A percentile compares a stretch with the other conserved stretches of the same genome.
These are phyloP conservation scores for Vitis cinerea DNA, from an alignment of 164 flowering plant genomes.

Conservation along the genomic window DNA sequence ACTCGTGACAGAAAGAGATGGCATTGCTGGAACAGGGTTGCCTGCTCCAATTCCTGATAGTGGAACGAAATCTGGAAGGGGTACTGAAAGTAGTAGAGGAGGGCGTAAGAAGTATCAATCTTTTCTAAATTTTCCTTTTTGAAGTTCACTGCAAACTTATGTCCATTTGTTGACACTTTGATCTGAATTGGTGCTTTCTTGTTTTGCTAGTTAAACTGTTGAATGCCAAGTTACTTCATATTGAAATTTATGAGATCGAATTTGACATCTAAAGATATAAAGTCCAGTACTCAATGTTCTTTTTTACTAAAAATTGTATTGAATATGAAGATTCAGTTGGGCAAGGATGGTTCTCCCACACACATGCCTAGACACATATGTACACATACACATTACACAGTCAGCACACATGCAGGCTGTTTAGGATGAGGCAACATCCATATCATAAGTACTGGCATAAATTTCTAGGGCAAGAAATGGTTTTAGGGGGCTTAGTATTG, in stretches of 20 bases:
- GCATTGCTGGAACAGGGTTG: conserved; percentile 30
- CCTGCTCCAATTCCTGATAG: conserved; percentile 37
- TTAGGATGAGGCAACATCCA: no score
- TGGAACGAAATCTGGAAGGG: conserved; percentile 52
- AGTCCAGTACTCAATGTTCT: background rate
- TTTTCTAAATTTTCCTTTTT: conserved; percentile 7
- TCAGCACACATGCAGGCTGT: no score
- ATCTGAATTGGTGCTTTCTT: background rate
- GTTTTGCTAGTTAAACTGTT: background rate
- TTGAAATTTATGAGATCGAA: background rate
- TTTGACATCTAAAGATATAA: background rate
- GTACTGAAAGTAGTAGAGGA: conserved; percentile 58
- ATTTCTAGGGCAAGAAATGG: no score
- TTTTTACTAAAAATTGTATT: background rate
- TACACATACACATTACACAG: no score
- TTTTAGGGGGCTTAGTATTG: no score
- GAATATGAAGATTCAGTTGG: background rate
- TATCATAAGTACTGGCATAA: no score
- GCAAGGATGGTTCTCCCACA: no score
- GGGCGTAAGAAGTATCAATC: conserved; percentile 75
- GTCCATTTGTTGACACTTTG: background rate
- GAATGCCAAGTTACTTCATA: background rate
- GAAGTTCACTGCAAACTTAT: background rate
- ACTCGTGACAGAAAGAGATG: conserved; percentile 48
- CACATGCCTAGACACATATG: no score